Evolutionary conservation across 139 green algal species (phyloP).

Genomic region (Zygnema circumcarinatum): DNA sequence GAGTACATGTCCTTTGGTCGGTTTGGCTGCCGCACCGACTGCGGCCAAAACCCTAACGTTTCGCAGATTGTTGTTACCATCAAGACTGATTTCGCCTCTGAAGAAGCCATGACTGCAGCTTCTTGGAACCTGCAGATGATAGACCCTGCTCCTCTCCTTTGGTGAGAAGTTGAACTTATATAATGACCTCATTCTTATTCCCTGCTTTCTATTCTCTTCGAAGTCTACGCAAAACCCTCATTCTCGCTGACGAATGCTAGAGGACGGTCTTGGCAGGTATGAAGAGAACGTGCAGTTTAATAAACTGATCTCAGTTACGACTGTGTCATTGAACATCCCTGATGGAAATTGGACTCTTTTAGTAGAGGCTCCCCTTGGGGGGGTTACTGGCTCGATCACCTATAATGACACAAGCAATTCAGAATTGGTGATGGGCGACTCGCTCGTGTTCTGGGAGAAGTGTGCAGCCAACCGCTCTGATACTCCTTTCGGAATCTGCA

Average conservation of each 20-base stretch:
- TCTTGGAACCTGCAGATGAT: slow-evolving; percentile 14
- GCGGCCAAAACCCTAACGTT: not conserved
- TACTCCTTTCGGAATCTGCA: not conserved
- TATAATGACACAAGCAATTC: not conserved
- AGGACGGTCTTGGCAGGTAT: not conserved
- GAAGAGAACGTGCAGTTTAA: not conserved
- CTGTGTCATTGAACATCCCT: not conserved
- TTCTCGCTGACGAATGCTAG: too few species aligned
- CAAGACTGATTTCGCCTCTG: not conserved
- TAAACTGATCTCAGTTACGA: not conserved
- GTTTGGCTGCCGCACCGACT: slow-evolving; percentile 28
- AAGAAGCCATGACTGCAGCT: not conserved
- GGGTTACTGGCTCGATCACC: not conserved
- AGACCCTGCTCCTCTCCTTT: not conserved
- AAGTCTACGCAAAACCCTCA: too few species aligned
- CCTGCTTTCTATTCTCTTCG: too few species aligned
- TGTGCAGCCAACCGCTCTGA: not conserved
- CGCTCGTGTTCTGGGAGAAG: not conserved
- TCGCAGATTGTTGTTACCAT: not conserved
- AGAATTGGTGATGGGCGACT: not conserved
- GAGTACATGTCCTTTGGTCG: slow-evolving; percentile 15
- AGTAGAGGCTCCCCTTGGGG: not conserved
- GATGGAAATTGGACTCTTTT: slow-evolving; percentile 15
- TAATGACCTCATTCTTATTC: too few species aligned
- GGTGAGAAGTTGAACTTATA: too few species aligned